These are phyloP conservation scores for Ramalina intermedia DNA, from an alignment of 495 filamentous ascomycete species.

Conservation along the genomic window DNA sequence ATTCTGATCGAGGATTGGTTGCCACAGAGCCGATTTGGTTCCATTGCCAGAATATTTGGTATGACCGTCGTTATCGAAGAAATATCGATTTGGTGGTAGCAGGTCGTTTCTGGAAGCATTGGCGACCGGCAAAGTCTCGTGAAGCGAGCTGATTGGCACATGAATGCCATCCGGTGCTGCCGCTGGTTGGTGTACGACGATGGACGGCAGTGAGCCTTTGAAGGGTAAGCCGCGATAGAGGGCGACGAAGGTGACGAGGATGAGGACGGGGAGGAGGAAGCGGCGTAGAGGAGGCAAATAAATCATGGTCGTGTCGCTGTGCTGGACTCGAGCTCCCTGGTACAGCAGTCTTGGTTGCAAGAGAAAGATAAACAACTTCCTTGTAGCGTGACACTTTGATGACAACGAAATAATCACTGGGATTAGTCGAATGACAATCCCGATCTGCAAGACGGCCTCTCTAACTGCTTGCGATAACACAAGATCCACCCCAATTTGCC, in stretches of 20 bases:
- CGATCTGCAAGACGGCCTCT: too few species aligned
- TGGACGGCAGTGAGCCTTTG: conserved; percentile 6
- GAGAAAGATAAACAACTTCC: too few species aligned
- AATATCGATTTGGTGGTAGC: conserved; percentile 15
- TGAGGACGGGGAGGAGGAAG: conserved; percentile 18
- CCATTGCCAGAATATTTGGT: background rate
- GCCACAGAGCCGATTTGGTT: background rate
- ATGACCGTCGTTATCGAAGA: conserved; percentile 5
- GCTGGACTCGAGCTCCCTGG: background rate
- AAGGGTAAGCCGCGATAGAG: conserved; percentile 13
- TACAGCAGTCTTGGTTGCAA: too few species aligned
- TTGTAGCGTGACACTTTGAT: too few species aligned
- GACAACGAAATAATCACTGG: background rate
- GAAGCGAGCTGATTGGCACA: conserved; percentile 9
- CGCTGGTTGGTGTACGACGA: conserved; percentile 10
- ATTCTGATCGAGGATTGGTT: conserved; percentile 13
- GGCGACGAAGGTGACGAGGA: conserved; percentile 16
- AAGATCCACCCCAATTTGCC: too few species aligned
- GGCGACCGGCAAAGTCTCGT: conserved; percentile 5
- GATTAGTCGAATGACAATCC: too few species aligned
- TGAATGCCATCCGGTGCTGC: conserved; percentile 14
- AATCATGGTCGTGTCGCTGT: conserved; percentile 11
- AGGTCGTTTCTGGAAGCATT: conserved; percentile 16
- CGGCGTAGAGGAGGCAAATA: conserved; percentile 22
- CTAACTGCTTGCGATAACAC: too few species aligned